These are phyloP conservation scores for Penicillium digitatum DNA, from an alignment of 2,329 filamentous ascomycete genomes.

Conservation along the genomic window DNA sequence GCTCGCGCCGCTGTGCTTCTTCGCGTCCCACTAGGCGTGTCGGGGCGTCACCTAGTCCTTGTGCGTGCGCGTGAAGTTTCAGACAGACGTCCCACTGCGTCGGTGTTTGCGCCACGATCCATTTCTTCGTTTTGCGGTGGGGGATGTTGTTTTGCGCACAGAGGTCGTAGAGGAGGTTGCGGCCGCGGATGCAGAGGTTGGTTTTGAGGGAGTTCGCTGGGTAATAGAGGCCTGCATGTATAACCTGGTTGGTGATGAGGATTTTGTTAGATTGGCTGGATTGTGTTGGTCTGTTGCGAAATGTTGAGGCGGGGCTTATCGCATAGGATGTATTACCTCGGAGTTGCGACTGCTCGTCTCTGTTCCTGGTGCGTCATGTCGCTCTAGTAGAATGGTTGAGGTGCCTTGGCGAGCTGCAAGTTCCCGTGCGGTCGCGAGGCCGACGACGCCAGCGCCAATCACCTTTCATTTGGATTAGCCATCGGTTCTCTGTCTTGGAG, in stretches of 20 bases:
- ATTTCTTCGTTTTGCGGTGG: conserved; percentile 77
- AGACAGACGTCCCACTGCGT: conserved; percentile 60
- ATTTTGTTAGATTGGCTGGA: neutral
- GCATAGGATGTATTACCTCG: conserved; percentile 52
- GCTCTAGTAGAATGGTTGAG: conserved; percentile 75
- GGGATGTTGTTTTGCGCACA: conserved; percentile 66
- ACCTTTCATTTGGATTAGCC: conserved; percentile 39
- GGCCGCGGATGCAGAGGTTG: conserved; percentile 72
- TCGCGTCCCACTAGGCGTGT: conserved; percentile 63
- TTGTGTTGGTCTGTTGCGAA: neutral
- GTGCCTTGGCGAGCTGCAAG: conserved; percentile 59
- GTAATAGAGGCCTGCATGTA: conserved; percentile 94
- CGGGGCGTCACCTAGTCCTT: conserved; percentile 57
- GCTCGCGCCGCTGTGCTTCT: conserved; percentile 65
- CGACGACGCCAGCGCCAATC: conserved; percentile 70
- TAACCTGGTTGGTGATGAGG: conserved; percentile 56
- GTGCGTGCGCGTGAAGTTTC: conserved; percentile 53
- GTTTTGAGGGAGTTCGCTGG: conserved; percentile 73
- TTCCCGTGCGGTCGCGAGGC: conserved; percentile 71
- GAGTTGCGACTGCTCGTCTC: conserved; percentile 89
- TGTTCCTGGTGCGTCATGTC: conserved; percentile 69
- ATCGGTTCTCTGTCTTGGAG: neutral
- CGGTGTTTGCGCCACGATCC: conserved; percentile 84
- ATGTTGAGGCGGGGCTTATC: neutral
- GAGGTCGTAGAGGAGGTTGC: conserved; percentile 71